Evolutionary conservation across 495 filamentous ascomycete species (phyloP), one percentile per base, ranked within the genome.

Genomic region (Parathielavia hyrcaniae): DNA sequence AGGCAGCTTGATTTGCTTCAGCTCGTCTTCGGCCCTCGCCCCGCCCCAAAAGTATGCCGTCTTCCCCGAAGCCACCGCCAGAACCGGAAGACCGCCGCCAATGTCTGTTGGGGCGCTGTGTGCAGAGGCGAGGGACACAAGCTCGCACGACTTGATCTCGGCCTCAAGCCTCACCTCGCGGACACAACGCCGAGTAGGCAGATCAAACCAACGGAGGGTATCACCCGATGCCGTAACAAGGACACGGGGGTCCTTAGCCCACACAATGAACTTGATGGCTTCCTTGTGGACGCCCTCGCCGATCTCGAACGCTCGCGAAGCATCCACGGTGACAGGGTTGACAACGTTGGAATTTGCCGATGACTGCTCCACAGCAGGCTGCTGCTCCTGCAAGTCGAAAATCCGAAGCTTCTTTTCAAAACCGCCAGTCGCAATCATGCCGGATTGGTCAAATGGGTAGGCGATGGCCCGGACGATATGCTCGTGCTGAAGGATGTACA

Each of bases 361-460:
- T 1, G 69, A 56, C n/a, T 67, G 23, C 9, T 59, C 51, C 11
- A 55, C 36, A 4, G 50, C 19, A 16, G 69, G 67, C 57, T 72
- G 71, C 48, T 72, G 64, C n/a, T 73, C 71, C 17, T 83, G 82
- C 11, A 98, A 74, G 64, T 97, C 95, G 69, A 90, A 98, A 57
- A 98, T 88, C 50, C 92, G 88, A 36, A 98, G 83, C 72, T 95
- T 97, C 79, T 96, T 96, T 73, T 98, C 93, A 68, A 86, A 86
- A 20, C 93, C 92, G 47, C 93, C 93, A 4, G 93, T 97, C 19
- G 93, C 93, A 50, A 85, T 68, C 47, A 97, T 81, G 22, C 87
- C 81, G 48, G 86, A 83, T 14, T 88, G 86, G 43, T 83, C 83
- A n/a, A 83, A 82, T 23, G 91, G 88, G 62, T 97, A 96, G 11